These are phyloP conservation scores for Liquidambar formosana DNA, from an alignment of 164 flowering plant genomes.

Conservation along the genomic window DNA sequence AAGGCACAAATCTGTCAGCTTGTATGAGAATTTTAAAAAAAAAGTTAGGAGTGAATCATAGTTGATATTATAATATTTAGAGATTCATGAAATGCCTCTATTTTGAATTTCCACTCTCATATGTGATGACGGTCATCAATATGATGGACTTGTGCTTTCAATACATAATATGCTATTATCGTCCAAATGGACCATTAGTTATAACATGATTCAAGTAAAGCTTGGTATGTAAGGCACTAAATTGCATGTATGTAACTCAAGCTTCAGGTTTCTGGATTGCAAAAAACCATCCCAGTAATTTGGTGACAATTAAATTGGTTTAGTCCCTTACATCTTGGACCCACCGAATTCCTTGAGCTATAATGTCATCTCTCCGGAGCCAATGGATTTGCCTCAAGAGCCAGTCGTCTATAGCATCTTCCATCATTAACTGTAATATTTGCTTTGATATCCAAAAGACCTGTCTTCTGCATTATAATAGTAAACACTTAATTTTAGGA, in stretches of 20 bases:
- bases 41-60: too few species aligned
- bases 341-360: conserved; percentile 88
- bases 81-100: too few species aligned
- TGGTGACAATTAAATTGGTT: conserved; percentile 8
- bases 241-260: not conserved
- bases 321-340: conserved; percentile 79
- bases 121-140: too few species aligned
- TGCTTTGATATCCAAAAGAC: conserved; percentile 99
- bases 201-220: not conserved
- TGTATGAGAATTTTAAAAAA: too few species aligned
- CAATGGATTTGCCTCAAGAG: conserved; percentile 84
- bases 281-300: not conserved
- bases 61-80: too few species aligned
- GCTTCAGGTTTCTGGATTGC: not conserved
- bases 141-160: too few species aligned
- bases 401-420: conserved; percentile 98
- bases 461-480: conserved; percentile 70
- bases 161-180: too few species aligned
- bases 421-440: conserved; percentile 92
- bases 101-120: too few species aligned
- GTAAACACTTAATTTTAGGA: conserved; percentile 8
- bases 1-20: too few species aligned
- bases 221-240: not conserved
- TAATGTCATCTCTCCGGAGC: conserved; percentile 80
- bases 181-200: too few species aligned